These are phyloP conservation scores for Daldinia decipiens DNA, from an alignment of 495 filamentous ascomycete genomes.

Conservation along the genomic window DNA sequence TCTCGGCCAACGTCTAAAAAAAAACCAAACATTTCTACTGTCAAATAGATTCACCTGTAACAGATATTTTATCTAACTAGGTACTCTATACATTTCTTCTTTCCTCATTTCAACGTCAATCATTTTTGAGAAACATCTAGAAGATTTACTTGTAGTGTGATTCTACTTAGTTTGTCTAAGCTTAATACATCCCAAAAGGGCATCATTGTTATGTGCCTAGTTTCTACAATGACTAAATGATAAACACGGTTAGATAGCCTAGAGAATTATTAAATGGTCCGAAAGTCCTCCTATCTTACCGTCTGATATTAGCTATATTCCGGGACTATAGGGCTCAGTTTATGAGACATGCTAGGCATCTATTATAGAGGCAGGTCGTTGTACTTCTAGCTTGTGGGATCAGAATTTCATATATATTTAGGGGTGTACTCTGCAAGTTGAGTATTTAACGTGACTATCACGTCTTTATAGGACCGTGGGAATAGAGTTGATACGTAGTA, in stretches of 20 bases:
- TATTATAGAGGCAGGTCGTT: not conserved
- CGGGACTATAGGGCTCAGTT: not conserved
- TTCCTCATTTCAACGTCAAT: too few species aligned
- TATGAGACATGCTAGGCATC: conserved; percentile 10
- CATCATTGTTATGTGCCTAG: not conserved
- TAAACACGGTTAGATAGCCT: not conserved
- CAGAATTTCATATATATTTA: not conserved
- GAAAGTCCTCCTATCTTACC: not conserved
- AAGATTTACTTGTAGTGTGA: too few species aligned
- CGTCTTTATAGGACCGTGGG: not conserved
- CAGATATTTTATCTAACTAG: too few species aligned
- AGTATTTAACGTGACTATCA: not conserved
- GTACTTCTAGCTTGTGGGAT: not conserved
- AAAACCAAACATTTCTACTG: too few species aligned
- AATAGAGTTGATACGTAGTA: too few species aligned
- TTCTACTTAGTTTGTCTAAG: too few species aligned
- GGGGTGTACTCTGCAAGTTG: not conserved
- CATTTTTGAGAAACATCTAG: too few species aligned
- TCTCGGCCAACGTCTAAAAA: too few species aligned
- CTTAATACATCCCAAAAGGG: not conserved
- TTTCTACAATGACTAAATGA: not conserved
- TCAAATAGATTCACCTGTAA: too few species aligned
- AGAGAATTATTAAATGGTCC: not conserved
- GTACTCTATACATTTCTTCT: too few species aligned
- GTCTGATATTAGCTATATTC: not conserved